Percentiles rank a stretch among this genome's conserved stretches.
Evolutionary conservation across 2,329 filamentous ascomycete genomes (phyloP).

Genomic region (Hirsutella rhossiliensis): DNA sequence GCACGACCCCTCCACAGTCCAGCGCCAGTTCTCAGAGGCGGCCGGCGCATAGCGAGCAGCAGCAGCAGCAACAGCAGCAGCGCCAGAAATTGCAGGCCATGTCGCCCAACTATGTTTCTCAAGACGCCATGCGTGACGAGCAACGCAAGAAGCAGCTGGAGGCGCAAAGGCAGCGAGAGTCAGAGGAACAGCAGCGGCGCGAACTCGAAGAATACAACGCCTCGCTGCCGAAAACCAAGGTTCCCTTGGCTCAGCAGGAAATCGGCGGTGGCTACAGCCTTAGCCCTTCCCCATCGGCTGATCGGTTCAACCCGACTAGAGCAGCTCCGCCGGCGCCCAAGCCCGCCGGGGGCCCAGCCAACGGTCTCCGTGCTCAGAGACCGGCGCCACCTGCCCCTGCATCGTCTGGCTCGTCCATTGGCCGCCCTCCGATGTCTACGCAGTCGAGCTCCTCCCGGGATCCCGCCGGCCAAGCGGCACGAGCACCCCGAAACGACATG

Average conservation of each 20-base stretch:
- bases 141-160: conserved; percentile 52
- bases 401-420: conserved; percentile 22
- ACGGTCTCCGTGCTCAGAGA: conserved; percentile 57
- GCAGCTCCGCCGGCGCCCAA: conserved; percentile 73
- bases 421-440: conserved; percentile 33
- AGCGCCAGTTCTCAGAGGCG: conserved; percentile 28
- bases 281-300: conserved; percentile 27
- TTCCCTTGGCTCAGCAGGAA: conserved; percentile 80
- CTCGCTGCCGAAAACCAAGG: conserved; percentile 69
- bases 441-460: conserved; percentile 39
- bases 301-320: conserved; percentile 75
- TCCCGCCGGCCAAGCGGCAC: conserved; percentile 27
- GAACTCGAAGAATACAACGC: conserved; percentile 86
- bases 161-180: conserved; percentile 41
- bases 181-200: conserved; percentile 55
- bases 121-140: conserved; percentile 40
- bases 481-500: conserved; percentile 33
- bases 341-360: conserved; percentile 40
- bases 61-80: conserved; percentile 41
- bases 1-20: conserved; percentile 20
- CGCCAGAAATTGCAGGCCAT: conserved; percentile 46
- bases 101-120: conserved; percentile 39
- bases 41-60: conserved; percentile 27
- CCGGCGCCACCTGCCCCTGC: conserved; percentile 63
- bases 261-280: conserved; percentile 57